These are phyloP conservation scores for Gremmenia infestans DNA, from an alignment of 2,329 filamentous ascomycete species.

Conservation along the genomic window DNA sequence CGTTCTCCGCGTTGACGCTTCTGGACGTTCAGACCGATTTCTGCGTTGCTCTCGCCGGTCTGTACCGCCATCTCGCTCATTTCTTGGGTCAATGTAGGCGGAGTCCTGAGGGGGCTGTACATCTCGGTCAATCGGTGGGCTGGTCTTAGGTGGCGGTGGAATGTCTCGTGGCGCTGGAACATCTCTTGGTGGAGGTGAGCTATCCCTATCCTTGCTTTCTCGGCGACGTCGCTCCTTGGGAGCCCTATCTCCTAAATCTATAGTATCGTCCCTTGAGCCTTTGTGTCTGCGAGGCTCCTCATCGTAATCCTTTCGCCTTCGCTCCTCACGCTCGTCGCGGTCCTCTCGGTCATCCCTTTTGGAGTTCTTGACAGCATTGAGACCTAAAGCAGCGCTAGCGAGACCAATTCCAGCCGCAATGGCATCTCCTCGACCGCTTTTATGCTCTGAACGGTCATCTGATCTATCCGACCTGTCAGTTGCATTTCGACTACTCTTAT, in stretches of 20 bases:
- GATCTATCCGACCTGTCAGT: conserved; percentile 1
- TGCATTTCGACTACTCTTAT: conserved; percentile 16
- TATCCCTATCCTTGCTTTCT: conserved; percentile 17
- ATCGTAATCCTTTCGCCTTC: conserved; percentile 24
- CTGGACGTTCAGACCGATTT: conserved; percentile 9
- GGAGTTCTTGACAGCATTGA: conserved; percentile 28
- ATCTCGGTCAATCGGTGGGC: background rate
- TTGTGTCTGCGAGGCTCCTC: conserved; percentile 26
- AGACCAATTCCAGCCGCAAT: conserved; percentile 29
- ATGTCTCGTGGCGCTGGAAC: conserved; percentile 11
- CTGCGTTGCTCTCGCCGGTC: conserved; percentile 13
- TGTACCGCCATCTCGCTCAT: conserved; percentile 11
- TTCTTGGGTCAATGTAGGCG: conserved; percentile 22
- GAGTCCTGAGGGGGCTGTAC: conserved; percentile 9
- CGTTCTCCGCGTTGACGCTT: conserved; percentile 9
- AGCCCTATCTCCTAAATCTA: conserved; percentile 22
- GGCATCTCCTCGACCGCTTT: conserved; percentile 26
- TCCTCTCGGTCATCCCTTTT: conserved; percentile 20
- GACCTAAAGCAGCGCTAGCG: conserved; percentile 29
- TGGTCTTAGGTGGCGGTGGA: conserved; percentile 7
- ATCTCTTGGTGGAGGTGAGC: background rate
- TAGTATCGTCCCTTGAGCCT: conserved; percentile 20
- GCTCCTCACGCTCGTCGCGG: conserved; percentile 25
- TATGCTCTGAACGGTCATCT: conserved; percentile 23
- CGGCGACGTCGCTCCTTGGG: conserved; percentile 18